phyloP scores from a whole-genome alignment of 495 filamentous ascomycete genomes.

The Tuber magnatum region DNA sequence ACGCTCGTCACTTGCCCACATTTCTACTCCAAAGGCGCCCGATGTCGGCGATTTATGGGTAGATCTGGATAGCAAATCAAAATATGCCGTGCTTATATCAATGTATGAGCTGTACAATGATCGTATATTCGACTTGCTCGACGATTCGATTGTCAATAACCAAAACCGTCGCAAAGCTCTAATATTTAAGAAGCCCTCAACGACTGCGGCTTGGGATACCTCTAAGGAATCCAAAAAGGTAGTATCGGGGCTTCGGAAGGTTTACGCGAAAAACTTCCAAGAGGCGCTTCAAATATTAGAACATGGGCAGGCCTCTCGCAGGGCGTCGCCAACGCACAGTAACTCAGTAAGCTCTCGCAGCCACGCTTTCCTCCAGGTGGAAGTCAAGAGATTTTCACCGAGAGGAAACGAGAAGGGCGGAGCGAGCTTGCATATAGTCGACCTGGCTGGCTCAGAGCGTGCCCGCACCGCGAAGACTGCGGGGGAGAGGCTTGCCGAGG shows the following conservation, averaged over 20 bases:
- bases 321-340: conserved; percentile 80
- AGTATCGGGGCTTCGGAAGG: conserved; percentile 83
- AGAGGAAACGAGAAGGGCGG: conserved; percentile 41
- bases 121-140: conserved; percentile 87
- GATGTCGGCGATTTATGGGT: conserved; percentile 64
- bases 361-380: conserved; percentile 94
- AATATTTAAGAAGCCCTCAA: conserved; percentile 36
- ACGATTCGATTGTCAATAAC: conserved; percentile 47
- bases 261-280: conserved; percentile 74
- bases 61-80: conserved; percentile 60
- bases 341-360: conserved; percentile 84
- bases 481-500: conserved; percentile 84
- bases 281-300: conserved; percentile 89
- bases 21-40: conserved; percentile 51
- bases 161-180: conserved; percentile 51
- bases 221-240: conserved; percentile 53
- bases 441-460: conserved; percentile 89
- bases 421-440: conserved; percentile 79
- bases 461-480: conserved; percentile 89
- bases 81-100: conserved; percentile 82
- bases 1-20: conserved; percentile 35
- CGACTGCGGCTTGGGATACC: conserved; percentile 31
- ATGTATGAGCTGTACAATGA: conserved; percentile 99
- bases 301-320: conserved; percentile 75
- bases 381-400: conserved; percentile 58